A percentile compares a stretch with the other conserved stretches of the same genome.
Evolutionary conservation across 495 filamentous ascomycete genomes (phyloP).

Genomic region (Penicillium silybi): DNA sequence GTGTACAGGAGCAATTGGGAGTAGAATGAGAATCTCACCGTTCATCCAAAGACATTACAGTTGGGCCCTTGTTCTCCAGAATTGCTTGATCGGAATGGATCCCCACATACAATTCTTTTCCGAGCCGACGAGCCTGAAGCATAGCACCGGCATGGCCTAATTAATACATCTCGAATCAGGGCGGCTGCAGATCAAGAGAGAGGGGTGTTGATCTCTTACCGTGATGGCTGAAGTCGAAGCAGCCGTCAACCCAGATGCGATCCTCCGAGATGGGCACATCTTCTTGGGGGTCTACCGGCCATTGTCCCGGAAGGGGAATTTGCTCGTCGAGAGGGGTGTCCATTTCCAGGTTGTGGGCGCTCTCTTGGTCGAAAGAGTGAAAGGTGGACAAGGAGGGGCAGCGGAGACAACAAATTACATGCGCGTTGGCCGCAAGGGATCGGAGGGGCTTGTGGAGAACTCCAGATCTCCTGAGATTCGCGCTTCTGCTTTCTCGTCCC

Average conservation of each 20-base stretch:
- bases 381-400: neutral
- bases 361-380: neutral
- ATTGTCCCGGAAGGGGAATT: conserved; percentile 49
- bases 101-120: conserved; percentile 82
- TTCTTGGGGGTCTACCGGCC: conserved; percentile 65
- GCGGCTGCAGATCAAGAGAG: neutral
- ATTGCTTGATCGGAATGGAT: conserved; percentile 95
- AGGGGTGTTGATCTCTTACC: conserved; percentile 48
- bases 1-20: neutral
- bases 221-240: conserved; percentile 98
- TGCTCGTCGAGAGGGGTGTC: conserved; percentile 26
- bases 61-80: conserved; percentile 93
- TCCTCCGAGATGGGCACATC: conserved; percentile 59
- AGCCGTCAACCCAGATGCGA: conserved; percentile 95
- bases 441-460: conserved; percentile 17
- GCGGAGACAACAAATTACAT: neutral
- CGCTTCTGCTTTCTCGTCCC: neutral
- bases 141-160: conserved; percentile 93
- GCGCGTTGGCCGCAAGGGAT: conserved; percentile 5
- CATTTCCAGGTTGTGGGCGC: conserved; percentile 6
- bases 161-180: neutral
- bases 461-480: conserved; percentile 14
- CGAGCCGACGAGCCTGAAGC: conserved; percentile 84
- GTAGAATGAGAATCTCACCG: conserved; percentile 49
- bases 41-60: conserved; percentile 91